Percentiles rank a stretch among this genome's conserved stretches.
Evolutionary conservation across 371 early-diverging fungal genomes (phyloP).

Genomic region (Mucor saturninus): DNA sequence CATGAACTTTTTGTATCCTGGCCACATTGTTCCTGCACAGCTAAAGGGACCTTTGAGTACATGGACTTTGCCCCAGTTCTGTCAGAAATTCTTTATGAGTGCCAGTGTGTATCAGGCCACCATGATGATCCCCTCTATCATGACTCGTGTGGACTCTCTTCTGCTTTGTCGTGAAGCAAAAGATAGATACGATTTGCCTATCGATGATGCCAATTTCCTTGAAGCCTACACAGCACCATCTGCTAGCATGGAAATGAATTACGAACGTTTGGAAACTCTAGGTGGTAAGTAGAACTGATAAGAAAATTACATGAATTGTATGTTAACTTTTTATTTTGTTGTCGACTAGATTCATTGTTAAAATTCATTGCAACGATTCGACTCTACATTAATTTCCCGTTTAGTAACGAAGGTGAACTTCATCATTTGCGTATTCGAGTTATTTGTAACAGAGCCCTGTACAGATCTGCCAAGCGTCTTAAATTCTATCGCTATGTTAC

Average conservation of each 20-base stretch:
- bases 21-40: conserved; percentile 24
- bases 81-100: conserved; percentile 51
- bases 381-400: conserved; percentile 78
- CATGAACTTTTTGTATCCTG: conserved; percentile 60
- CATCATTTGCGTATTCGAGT: conserved; percentile 72
- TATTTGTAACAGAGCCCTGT: conserved; percentile 80
- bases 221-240: conserved; percentile 80
- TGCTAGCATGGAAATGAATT: conserved; percentile 74
- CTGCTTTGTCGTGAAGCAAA: conserved; percentile 65
- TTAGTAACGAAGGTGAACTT: conserved; percentile 82
- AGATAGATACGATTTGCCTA: conserved; percentile 40
- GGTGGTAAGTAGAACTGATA: conserved; percentile 56
- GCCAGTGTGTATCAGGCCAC: conserved; percentile 60
- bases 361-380: conserved; percentile 83
- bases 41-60: conserved; percentile 35
- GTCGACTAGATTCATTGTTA: conserved; percentile 79
- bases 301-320: background rate
- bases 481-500: conserved; percentile 63
- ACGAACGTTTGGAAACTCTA: conserved; percentile 94
- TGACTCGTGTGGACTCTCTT: conserved; percentile 69
- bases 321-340: background rate
- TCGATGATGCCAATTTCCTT: conserved; percentile 57
- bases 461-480: conserved; percentile 60
- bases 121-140: conserved; percentile 68
- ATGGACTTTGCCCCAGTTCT: conserved; percentile 65